Base-by-base conservation (phyloP, 2,329 filamentous ascomycete genomes). In the Fusarium metavorans region DNA sequence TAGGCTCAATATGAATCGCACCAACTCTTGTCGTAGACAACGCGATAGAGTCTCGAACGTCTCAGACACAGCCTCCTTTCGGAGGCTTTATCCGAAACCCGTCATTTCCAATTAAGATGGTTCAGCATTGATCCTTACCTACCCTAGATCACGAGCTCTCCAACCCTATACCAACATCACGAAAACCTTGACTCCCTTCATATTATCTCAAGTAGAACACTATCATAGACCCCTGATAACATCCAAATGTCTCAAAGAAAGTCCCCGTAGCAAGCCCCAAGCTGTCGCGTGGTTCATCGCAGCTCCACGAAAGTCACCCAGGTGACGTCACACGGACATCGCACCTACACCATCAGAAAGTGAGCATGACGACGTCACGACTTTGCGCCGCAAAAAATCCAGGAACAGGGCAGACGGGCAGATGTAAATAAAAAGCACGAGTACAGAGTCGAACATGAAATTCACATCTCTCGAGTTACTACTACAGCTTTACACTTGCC, bases 321-420 rank as follows among this genome's bases (percentile, higher is more conserved):
- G 25, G 70, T 79, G 77, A 79, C 77, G 77, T 79, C 77, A 79
- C 77, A 78, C 71, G 76, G 62, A 41, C 73, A 69, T 65, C 30
- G 60, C 61, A 62, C 64, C 52, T 52, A 68, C 66, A 58, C 63
- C 45, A 66, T 41, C 56, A 61, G 72, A 68, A 45, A 37, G 72
- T 62, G 68, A 72, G 72, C 76, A 78, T 79, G 76, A 79, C 77
- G 77, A 79, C 77, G 77, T 79, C 77, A 79, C 77, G 77, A 74
- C 67, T 73, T 71, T 58, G 50, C 18, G n/a, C 35, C 37, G 5
- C 50, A 27, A 58, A 37, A 50, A 69, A 68, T 56, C 65, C 41
- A 76, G 64, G 69, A 68, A 76, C 73, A 62, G 43, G 43, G 43
- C 54, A 18, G 45, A 41, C 60, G 61, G 56, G 23, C 37, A 43